Percentiles rank a stretch among this genome's conserved stretches.
phyloP scores from a whole-genome alignment of 257 asterid genomes.

The Plectranthus barbatus region DNA sequence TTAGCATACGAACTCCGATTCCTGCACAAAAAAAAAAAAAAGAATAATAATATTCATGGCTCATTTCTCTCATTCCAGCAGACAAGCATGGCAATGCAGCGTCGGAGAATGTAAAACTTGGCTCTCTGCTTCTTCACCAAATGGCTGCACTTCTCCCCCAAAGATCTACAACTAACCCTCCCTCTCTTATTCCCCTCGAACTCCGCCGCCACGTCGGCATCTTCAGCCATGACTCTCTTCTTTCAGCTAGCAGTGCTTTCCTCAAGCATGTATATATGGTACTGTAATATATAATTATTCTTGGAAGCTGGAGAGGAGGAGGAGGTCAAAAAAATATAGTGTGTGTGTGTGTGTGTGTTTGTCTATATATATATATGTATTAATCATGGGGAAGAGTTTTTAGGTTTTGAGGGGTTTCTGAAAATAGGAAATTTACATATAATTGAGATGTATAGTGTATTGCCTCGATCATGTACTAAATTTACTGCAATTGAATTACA shows the following conservation, averaged over 20 bases:
- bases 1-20: too few species aligned
- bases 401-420: conserved; percentile 2
- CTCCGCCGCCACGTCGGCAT: not conserved
- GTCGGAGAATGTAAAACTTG: conserved; percentile 65
- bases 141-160: conserved; percentile 44
- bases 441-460: not conserved
- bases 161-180: conserved; percentile 24
- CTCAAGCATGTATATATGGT: too few species aligned
- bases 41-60: not conserved
- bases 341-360: not conserved
- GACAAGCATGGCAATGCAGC: conserved; percentile 71
- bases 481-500: too few species aligned
- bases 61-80: conserved; percentile 71
- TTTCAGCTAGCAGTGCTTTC: not conserved
- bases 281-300: not conserved
- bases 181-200: not conserved
- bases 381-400: not conserved
- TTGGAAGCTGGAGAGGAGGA: not conserved
- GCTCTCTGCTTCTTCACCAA: conserved; percentile 58
- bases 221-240: conserved; percentile 15
- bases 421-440: conserved; percentile 14
- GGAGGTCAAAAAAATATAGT: not conserved
- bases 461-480: not conserved
- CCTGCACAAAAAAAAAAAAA: too few species aligned
- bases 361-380: not conserved